Conservation (phyloP, 768 basidiomycete species). For the Kwoniella mangroviensis region DNA sequence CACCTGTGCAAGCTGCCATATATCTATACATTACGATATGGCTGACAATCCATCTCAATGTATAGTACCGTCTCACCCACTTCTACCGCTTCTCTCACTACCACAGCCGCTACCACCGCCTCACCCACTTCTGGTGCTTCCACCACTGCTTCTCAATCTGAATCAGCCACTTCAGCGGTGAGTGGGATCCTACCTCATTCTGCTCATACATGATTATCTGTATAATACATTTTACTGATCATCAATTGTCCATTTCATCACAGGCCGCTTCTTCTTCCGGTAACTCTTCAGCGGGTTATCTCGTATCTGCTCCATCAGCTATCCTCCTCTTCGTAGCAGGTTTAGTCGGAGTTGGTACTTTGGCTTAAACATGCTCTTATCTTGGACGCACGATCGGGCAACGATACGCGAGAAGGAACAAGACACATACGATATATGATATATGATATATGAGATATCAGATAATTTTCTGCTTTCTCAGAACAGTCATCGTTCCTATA, state of each 20-base stretch:
- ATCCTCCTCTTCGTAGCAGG: slow-evolving; percentile 8
- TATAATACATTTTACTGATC: too few species aligned
- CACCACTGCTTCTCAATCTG: slow-evolving; percentile 2
- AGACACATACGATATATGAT: too few species aligned
- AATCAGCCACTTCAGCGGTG: slow-evolving; percentile 15
- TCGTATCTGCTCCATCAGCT: background rate
- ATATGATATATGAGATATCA: too few species aligned
- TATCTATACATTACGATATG: too few species aligned
- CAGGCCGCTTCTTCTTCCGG: slow-evolving; percentile 7
- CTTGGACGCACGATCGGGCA: too few species aligned
- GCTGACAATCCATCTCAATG: background rate
- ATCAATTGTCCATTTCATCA: too few species aligned
- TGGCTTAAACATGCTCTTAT: background rate
- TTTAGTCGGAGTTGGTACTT: background rate
- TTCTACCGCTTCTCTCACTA: slow-evolving; percentile 17
- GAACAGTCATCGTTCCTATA: background rate
- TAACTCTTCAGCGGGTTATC: background rate
- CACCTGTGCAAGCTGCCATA: background rate
- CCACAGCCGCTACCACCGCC: slow-evolving; percentile 19
- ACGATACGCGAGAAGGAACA: too few species aligned
- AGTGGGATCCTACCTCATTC: background rate
- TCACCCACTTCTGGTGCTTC: slow-evolving; percentile 21
- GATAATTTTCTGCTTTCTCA: background rate
- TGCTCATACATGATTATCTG: background rate
- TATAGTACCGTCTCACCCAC: slow-evolving; percentile 19